phyloP scores from a whole-genome alignment of 2,329 filamentous ascomycete genomes.

The Aspergillus japonicus region DNA sequence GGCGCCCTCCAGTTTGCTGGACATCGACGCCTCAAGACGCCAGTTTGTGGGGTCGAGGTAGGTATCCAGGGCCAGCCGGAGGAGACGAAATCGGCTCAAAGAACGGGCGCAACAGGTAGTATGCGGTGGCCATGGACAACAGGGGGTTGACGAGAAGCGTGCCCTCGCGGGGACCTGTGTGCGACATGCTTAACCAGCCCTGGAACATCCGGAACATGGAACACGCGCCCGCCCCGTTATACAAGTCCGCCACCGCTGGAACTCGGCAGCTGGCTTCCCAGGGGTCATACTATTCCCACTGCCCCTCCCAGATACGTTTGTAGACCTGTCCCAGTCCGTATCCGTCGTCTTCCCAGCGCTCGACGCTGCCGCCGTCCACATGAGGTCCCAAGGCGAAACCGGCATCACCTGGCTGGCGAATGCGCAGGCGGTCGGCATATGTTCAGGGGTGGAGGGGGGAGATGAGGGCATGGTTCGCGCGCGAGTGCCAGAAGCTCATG shows the following conservation, averaged over 20 bases:
- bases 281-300: background rate
- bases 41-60: background rate
- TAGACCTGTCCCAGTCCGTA: slow-evolving; percentile 42
- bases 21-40: background rate
- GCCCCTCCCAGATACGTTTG: background rate
- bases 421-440: slow-evolving; percentile 60
- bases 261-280: background rate
- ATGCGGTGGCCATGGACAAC: background rate
- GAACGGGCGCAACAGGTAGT: background rate
- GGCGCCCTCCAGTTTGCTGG: background rate
- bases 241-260: slow-evolving; percentile 62
- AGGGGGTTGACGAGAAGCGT: background rate
- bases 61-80: background rate
- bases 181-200: slow-evolving; percentile 73
- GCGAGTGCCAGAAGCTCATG: background rate
- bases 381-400: slow-evolving; percentile 67
- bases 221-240: slow-evolving; percentile 73
- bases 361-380: slow-evolving; percentile 68
- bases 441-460: background rate
- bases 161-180: slow-evolving; percentile 13
- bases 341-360: slow-evolving; percentile 65
- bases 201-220: slow-evolving; percentile 80
- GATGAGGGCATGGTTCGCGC: background rate
- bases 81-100: background rate
- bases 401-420: slow-evolving; percentile 65